Evolutionary conservation across 116 monocot species (phyloP), one percentile per base, ranked within the genome.

Genomic region (Cymodocea nodosa): DNA sequence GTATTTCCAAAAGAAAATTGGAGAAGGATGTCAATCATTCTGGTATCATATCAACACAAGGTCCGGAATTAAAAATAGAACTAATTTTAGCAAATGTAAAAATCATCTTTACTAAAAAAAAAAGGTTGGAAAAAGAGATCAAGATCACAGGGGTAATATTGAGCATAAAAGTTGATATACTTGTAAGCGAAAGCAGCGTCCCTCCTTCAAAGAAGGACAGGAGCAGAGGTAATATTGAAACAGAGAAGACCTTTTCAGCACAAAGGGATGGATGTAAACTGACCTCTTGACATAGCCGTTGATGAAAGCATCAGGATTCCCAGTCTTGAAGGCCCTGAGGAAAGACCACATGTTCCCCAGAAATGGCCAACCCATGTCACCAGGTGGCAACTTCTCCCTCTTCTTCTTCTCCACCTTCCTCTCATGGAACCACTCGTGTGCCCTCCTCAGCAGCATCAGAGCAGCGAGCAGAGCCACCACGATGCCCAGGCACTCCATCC

Each of bases 321-420:
- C 56, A 60, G 83, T 86, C 75, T 92, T 97, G 74, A 86, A 97
- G 0, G 97, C 92, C 17, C 78, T 68, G 64, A 97, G 76, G 68
- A 97, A 97, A 0, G 78, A 73, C 80, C 76, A 75, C 92, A 97
- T 92, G 76, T 84, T 89, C 10, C 97, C 97, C 44, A 97, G 51
- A 4, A 97, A 7, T 6, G 97, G 97, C 77, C 75, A 92, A 0
- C 97, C 97, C 67, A 92, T 55, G 59, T 86, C 84, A 44, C 97
- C 97, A 18, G 97, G 97, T 16, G 97, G 97, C 66, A 91, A 71
- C 50, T 56, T 10, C 35, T 59, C 16, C 52, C 78, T 44, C 69
- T 36, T 22, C 74, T 56, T 73, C 40, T 34, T 64, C n/a, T 68
- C 78, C 12, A 90, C 36, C 22, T 57, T 36, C 62, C 70, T 11